Conservation (phyloP, 257 asterid species). For the Nyctanthes arbortristis region DNA sequence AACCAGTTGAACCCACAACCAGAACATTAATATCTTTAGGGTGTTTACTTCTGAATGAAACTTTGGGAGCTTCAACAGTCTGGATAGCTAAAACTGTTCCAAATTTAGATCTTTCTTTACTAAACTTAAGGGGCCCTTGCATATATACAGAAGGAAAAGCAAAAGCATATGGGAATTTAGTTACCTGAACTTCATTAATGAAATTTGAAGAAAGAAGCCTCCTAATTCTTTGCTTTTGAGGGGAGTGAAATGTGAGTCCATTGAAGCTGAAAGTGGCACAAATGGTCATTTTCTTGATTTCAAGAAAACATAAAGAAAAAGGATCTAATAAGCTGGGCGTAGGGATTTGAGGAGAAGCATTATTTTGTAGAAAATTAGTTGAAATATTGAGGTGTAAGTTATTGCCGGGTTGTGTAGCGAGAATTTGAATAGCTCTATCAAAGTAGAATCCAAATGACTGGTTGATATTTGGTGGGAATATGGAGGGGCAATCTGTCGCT, state of each 20-base stretch:
- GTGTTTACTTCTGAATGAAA: slow-evolving; percentile 63
- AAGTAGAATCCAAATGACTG: slow-evolving; percentile 66
- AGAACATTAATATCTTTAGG: slow-evolving; percentile 71
- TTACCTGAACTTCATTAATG: slow-evolving; percentile 51
- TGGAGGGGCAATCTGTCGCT: not conserved
- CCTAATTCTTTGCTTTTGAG: slow-evolving; percentile 33
- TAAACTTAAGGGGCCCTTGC: slow-evolving; percentile 28
- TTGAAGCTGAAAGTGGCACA: slow-evolving; percentile 50
- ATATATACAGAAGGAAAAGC: slow-evolving; percentile 44
- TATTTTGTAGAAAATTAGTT: slow-evolving; percentile 17
- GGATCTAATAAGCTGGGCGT: slow-evolving; percentile 20
- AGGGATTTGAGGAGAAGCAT: slow-evolving; percentile 28
- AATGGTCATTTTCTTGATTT: slow-evolving; percentile 55
- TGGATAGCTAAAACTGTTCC: slow-evolving; percentile 42
- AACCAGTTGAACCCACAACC: slow-evolving; percentile 93
- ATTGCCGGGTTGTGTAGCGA: slow-evolving; percentile 14
- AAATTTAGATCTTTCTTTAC: slow-evolving; percentile 38
- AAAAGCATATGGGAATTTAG: slow-evolving; percentile 30
- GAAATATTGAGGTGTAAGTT: slow-evolving; percentile 25
- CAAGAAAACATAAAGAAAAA: too few relatives aligned
- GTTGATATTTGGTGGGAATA: slow-evolving; percentile 49
- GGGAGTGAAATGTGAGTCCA: slow-evolving; percentile 41
- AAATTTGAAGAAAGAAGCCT: slow-evolving; percentile 42
- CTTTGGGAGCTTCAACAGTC: slow-evolving; percentile 39
- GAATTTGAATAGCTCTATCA: slow-evolving; percentile 33